Percentiles rank a stretch among this genome's conserved stretches.
Conservation (phyloP, 2,329 filamentous ascomycete genomes). For the Harringtonia aguacate region DNA sequence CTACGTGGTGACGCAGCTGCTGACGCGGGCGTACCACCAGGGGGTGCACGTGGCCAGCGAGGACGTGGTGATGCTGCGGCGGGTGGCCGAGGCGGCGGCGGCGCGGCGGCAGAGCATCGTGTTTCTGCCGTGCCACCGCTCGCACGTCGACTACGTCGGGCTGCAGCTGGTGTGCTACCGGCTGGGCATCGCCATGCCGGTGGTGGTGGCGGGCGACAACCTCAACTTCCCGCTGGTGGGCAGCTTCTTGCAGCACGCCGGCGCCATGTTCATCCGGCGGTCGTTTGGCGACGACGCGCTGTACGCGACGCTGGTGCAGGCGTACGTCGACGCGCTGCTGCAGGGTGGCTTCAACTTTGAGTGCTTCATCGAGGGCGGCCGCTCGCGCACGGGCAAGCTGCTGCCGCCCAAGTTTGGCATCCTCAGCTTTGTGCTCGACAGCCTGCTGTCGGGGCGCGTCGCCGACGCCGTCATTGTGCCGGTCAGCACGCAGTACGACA, state of each 20-base stretch:
- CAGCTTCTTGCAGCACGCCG: conserved; percentile 86
- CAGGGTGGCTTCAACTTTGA: conserved; percentile 91
- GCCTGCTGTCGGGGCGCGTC: conserved; percentile 75
- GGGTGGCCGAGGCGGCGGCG: conserved; percentile 71
- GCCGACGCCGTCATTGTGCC: conserved; percentile 89
- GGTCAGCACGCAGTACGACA: conserved; percentile 96
- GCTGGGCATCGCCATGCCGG: conserved; percentile 76
- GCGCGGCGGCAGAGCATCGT: conserved; percentile 90
- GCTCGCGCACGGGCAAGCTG: conserved; percentile 87
- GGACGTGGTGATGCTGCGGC: conserved; percentile 73
- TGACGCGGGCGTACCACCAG: conserved; percentile 91
- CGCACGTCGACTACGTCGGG: conserved; percentile 93
- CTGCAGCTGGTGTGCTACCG: conserved; percentile 93
- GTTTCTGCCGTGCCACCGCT: conserved; percentile 88
- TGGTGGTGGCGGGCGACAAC: conserved; percentile 92
- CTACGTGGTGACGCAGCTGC: conserved; percentile 75
- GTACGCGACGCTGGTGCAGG: conserved; percentile 86
- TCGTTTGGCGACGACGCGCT: conserved; percentile 87
- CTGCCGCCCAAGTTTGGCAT: conserved; percentile 94
- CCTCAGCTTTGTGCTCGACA: conserved; percentile 82
- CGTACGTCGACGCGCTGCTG: conserved; percentile 87
- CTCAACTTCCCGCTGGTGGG: conserved; percentile 89
- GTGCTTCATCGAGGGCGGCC: conserved; percentile 93
- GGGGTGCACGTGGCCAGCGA: conserved; percentile 94
- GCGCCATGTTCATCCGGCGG: conserved; percentile 91